Conservation (phyloP, 352 stramenopile genomes). For the Globisporangium megalacanthum region DNA sequence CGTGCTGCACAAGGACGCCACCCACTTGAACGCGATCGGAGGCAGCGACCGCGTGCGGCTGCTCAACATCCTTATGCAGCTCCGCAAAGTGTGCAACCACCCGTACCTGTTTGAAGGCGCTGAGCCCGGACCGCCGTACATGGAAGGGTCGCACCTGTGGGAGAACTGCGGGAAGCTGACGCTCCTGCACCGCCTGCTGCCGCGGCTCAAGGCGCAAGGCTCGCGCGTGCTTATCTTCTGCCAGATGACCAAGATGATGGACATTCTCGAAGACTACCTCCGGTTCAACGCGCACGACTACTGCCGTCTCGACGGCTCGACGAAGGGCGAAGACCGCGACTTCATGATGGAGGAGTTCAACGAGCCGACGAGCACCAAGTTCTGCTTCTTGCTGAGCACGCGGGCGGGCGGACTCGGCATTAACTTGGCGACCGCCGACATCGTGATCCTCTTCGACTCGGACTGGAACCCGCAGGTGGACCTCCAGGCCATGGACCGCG, state of each 20-base stretch:
- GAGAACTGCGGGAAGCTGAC: slow-evolving; percentile 98
- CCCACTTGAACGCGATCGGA: slow-evolving; percentile 96
- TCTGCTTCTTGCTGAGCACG: slow-evolving; percentile 97
- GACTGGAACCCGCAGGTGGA: slow-evolving; percentile 99
- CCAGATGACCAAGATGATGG: slow-evolving; percentile 99
- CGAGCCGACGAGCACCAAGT: slow-evolving; percentile 92
- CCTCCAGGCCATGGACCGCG: slow-evolving; percentile 98
- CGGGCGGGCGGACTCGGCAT: slow-evolving; percentile 95
- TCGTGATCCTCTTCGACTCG: slow-evolving; percentile 97
- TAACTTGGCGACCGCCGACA: slow-evolving; percentile 98
- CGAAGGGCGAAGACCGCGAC: slow-evolving; percentile 83
- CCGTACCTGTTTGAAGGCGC: slow-evolving; percentile 99
- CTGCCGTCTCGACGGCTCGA: slow-evolving; percentile 78
- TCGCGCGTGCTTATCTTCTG: slow-evolving; percentile 98
- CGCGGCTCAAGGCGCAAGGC: slow-evolving; percentile 79
- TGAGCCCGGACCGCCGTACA: slow-evolving; percentile 95
- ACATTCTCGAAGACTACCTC: slow-evolving; percentile 99
- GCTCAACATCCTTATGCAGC: slow-evolving; percentile 98
- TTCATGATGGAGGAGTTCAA: slow-evolving; percentile 98
- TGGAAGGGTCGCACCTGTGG: slow-evolving; percentile 96
- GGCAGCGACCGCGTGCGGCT: slow-evolving; percentile 93
- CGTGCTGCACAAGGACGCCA: slow-evolving; percentile 93
- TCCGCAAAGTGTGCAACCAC: slow-evolving; percentile 99
- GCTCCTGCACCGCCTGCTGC: slow-evolving; percentile 93
- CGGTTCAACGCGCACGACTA: slow-evolving; percentile 82